These are phyloP conservation scores for Scedosporium apiospermum DNA, from an alignment of 2,329 filamentous ascomycete species.

Conservation along the genomic window DNA sequence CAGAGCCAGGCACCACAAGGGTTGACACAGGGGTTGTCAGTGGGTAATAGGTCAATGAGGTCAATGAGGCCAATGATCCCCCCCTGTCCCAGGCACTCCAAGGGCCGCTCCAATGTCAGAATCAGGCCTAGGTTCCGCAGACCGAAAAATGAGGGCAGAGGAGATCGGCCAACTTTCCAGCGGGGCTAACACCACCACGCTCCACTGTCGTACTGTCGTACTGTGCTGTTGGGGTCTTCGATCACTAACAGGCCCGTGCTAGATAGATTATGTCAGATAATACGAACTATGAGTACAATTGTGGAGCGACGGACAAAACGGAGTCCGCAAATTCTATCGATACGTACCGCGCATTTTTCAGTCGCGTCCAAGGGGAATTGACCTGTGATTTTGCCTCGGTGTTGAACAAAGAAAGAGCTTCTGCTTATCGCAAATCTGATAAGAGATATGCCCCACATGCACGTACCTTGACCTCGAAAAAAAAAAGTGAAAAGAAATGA, in stretches of 20 bases:
- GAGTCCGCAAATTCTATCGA: background rate
- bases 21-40: background rate
- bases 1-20: background rate
- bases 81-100: background rate
- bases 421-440: slow-evolving; percentile 1
- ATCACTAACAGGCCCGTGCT: background rate
- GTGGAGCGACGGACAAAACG: background rate
- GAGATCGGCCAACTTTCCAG: background rate
- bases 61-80: background rate
- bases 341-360: background rate
- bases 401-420: no score
- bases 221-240: background rate
- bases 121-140: background rate
- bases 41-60: background rate
- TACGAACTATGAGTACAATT: background rate
- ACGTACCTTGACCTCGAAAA: slow-evolving; percentile 10
- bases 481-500: background rate
- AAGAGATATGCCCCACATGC: slow-evolving; percentile 2
- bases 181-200: background rate
- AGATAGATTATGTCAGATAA: no score
- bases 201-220: background rate
- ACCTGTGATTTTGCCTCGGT: background rate
- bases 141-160: background rate
- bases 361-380: no score
- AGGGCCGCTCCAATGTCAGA: background rate